These are phyloP conservation scores for Lentinula lateritia DNA, from an alignment of 768 basidiomycete species.

Conservation along the genomic window DNA sequence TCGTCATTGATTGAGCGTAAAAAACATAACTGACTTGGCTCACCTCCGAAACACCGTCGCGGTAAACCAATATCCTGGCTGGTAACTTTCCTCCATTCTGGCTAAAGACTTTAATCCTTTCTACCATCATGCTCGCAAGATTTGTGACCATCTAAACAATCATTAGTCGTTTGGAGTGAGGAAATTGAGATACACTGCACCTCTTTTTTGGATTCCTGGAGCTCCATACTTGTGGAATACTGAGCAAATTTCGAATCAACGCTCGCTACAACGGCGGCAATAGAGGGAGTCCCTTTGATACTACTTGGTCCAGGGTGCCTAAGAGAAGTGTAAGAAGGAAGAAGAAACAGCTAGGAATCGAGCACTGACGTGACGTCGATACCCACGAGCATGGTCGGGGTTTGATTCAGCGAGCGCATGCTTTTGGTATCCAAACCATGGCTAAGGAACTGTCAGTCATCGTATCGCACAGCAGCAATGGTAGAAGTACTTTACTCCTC, in stretches of 20 bases:
- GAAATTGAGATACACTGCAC: conserved; percentile 25
- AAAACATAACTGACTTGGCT: background rate
- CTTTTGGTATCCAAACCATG: conserved; percentile 43
- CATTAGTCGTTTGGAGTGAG: background rate
- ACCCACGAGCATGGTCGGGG: conserved; percentile 76
- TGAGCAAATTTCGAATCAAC: conserved; percentile 59
- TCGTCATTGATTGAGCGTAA: background rate
- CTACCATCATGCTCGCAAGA: conserved; percentile 58
- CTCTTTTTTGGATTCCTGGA: conserved; percentile 76
- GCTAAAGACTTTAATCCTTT: conserved; percentile 52
- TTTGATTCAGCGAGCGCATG: conserved; percentile 54
- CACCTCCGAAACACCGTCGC: conserved; percentile 83
- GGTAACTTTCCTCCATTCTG: conserved; percentile 50
- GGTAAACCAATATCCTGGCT: conserved; percentile 63
- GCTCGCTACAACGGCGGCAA: conserved; percentile 83
- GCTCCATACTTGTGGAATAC: conserved; percentile 67
- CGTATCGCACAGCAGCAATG: conserved; percentile 2
- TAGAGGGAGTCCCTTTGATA: conserved; percentile 69
- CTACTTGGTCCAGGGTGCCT: conserved; percentile 71
- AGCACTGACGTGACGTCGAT: conserved; percentile 48
- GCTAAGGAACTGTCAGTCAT: conserved; percentile 16
- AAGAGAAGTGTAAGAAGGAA: conserved; percentile 37
- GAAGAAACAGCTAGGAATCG: conserved; percentile 36
- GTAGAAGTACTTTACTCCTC: conserved; percentile 61
- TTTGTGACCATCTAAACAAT: conserved; percentile 65